Conservation (phyloP, 139 green algal species). For the Asterochloris erici region DNA sequence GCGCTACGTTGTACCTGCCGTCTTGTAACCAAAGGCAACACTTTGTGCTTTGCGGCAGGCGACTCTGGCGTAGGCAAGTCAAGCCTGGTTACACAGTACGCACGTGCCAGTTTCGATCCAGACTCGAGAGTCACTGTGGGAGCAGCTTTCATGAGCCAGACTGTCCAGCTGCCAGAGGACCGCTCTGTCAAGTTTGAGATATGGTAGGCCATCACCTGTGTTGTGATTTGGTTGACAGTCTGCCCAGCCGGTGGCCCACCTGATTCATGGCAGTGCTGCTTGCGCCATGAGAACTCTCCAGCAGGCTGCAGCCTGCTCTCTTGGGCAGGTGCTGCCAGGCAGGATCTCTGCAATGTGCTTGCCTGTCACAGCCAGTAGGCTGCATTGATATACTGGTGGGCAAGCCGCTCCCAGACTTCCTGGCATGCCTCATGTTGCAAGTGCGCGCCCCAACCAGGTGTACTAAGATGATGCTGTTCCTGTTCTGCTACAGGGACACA, state of each 20-base stretch:
- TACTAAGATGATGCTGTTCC: no score
- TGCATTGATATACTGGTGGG: background rate
- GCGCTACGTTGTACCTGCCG: no score
- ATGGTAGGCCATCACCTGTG: slow-evolving; percentile 28
- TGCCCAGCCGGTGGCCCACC: no score
- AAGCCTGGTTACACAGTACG: slow-evolving; percentile 59
- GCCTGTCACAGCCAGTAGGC: background rate
- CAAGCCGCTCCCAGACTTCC: no score
- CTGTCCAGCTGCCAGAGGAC: slow-evolving; percentile 33
- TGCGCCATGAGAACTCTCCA: background rate
- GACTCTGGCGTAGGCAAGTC: slow-evolving; percentile 64
- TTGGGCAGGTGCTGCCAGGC: background rate
- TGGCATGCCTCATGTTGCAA: no score
- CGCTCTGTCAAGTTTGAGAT: slow-evolving; percentile 68
- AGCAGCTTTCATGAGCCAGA: slow-evolving; percentile 58
- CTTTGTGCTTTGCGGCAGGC: background rate
- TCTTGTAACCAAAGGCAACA: no score
- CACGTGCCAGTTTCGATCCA: slow-evolving; percentile 47
- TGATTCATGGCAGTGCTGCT: background rate
- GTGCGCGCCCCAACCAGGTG: no score
- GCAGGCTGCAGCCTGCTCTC: no score
- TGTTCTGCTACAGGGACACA: slow-evolving; percentile 41
- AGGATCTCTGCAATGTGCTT: background rate
- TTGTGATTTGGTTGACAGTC: no score
- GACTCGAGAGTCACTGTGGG: slow-evolving; percentile 64